A percentile compares a stretch with the other conserved stretches of the same genome.
These are phyloP conservation scores for Fagopyrum homotropicum DNA, from an alignment of 148 eudicot genomes.

Conservation along the genomic window DNA sequence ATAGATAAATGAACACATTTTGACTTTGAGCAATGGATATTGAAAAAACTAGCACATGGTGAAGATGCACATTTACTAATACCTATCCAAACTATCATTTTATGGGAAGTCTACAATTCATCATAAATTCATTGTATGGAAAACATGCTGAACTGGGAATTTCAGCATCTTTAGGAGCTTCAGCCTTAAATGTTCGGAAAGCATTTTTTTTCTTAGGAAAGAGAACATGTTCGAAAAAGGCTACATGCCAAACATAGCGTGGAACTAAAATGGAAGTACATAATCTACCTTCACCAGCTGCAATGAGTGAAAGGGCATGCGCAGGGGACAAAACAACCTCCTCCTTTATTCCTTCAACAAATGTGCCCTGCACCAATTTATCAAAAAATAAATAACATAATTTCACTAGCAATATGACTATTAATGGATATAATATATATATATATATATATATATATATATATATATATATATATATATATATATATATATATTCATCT, in stretches of 20 bases:
- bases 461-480: neutral
- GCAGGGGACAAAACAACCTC: slow-evolving; percentile 98
- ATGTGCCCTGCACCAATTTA: slow-evolving; percentile 65
- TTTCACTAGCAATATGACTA: neutral
- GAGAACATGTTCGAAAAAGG: neutral
- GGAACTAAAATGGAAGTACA: neutral
- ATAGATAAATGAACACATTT: neutral
- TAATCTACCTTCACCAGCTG: slow-evolving; percentile 93
- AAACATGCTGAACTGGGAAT: neutral
- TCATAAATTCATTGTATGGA: neutral
- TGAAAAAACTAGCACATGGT: neutral
- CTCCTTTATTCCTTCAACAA: slow-evolving; percentile 95
- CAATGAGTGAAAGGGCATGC: slow-evolving; percentile 96
- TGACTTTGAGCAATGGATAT: neutral
- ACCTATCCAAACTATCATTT: neutral
- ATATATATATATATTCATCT: neutral
- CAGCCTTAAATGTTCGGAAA: neutral
- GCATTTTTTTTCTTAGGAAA: neutral
- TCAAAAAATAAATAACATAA: slow-evolving; percentile 4
- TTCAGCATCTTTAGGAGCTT: neutral
- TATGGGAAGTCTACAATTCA: too few relatives aligned
- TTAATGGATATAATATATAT: neutral
- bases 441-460: neutral
- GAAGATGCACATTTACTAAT: neutral
- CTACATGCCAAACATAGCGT: neutral